phyloP scores from a whole-genome alignment of 2,329 filamentous ascomycete species.

The Penicillium sp. region DNA sequence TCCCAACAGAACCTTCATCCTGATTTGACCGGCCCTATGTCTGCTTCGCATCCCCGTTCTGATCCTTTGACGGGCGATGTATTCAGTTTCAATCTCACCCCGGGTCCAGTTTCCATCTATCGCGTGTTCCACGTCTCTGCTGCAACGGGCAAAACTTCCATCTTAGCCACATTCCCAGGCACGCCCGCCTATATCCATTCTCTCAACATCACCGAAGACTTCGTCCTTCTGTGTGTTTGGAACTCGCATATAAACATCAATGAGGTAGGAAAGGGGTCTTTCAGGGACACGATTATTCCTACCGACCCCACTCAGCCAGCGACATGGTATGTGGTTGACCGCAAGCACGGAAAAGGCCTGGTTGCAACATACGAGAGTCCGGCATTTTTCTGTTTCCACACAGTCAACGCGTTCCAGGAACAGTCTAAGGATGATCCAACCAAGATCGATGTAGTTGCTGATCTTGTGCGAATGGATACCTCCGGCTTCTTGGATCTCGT shows the following conservation, averaged over 20 bases:
- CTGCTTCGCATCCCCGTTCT: slow-evolving; percentile 69
- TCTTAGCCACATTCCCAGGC: slow-evolving; percentile 66
- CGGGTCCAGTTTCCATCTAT: slow-evolving; percentile 61
- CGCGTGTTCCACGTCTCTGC: slow-evolving; percentile 68
- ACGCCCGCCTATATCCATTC: slow-evolving; percentile 78
- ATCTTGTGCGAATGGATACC: slow-evolving; percentile 64
- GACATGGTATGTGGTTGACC: slow-evolving; percentile 75
- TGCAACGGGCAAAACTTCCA: slow-evolving; percentile 63
- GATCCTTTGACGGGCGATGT: slow-evolving; percentile 73
- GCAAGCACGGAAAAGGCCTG: slow-evolving; percentile 61
- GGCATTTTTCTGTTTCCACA: slow-evolving; percentile 77
- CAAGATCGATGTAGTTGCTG: slow-evolving; percentile 60
- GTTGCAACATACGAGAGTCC: slow-evolving; percentile 68
- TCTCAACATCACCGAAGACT: slow-evolving; percentile 70
- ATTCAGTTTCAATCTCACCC: slow-evolving; percentile 78
- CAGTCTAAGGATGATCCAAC: slow-evolving; percentile 32
- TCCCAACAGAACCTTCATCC: slow-evolving; percentile 65
- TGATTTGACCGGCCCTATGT: slow-evolving; percentile 64
- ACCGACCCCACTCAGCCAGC: slow-evolving; percentile 60
- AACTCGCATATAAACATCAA: slow-evolving; percentile 60
- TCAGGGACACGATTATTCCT: slow-evolving; percentile 66
- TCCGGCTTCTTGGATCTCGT: slow-evolving; percentile 65
- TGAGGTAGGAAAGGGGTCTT: neutral
- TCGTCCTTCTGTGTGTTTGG: slow-evolving; percentile 73
- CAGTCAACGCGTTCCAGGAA: slow-evolving; percentile 74